Percentiles rank a stretch among this genome's conserved stretches.
phyloP scores from a whole-genome alignment of 1,284 basidiomycete genomes.

The Mycena sp. region DNA sequence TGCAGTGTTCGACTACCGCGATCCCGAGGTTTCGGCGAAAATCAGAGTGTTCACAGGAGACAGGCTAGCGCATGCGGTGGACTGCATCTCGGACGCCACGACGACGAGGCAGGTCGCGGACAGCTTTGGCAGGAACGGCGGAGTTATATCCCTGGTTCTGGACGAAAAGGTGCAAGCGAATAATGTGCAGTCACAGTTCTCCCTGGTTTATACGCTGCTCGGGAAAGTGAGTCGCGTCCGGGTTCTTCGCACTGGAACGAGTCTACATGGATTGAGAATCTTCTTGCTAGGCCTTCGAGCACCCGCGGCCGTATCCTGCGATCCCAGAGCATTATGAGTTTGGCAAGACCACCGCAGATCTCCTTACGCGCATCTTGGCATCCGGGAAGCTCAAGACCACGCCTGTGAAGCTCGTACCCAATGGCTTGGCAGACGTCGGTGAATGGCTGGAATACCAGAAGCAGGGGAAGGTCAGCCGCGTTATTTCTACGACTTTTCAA shows the following conservation, averaged over 20 bases:
- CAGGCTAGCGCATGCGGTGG: slow-evolving; percentile 31
- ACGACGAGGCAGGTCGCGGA: slow-evolving; percentile 24
- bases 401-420: slow-evolving; percentile 32
- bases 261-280: too few relatives aligned
- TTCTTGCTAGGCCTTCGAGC: slow-evolving; percentile 17
- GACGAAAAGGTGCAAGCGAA: not conserved
- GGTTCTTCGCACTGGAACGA: not conserved
- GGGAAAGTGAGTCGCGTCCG: slow-evolving; percentile 8
- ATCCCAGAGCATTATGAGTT: slow-evolving; percentile 31
- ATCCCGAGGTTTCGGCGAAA: slow-evolving; percentile 33
- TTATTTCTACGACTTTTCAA: not conserved
- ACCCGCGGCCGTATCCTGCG: slow-evolving; percentile 11
- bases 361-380: slow-evolving; percentile 25
- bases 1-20: slow-evolving; percentile 46
- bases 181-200: slow-evolving; percentile 21
- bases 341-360: slow-evolving; percentile 21
- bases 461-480: slow-evolving; percentile 27
- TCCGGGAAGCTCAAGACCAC: slow-evolving; percentile 28
- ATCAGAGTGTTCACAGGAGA: slow-evolving; percentile 29
- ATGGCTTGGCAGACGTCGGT: slow-evolving; percentile 30
- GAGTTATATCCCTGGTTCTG: slow-evolving; percentile 16
- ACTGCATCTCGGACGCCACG: slow-evolving; percentile 31
- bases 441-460: slow-evolving; percentile 33
- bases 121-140: slow-evolving; percentile 16
- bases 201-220: slow-evolving; percentile 33